phyloP scores from a whole-genome alignment of 495 filamentous ascomycete species.

The Trichoderma erinaceum region DNA sequence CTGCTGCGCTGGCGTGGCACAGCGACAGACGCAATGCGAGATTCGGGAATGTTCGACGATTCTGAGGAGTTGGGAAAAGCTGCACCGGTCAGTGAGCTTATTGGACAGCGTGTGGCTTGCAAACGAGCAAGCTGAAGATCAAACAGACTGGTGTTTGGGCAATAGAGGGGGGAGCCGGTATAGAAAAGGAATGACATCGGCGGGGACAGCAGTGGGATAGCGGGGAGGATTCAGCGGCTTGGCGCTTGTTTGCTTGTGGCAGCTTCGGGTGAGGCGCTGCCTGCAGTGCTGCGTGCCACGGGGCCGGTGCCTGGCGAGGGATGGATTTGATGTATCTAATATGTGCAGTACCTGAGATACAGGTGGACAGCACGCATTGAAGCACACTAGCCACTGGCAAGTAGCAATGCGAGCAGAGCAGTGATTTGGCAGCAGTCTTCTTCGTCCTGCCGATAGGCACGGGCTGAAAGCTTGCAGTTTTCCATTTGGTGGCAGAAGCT shows the following conservation, averaged over 20 bases:
- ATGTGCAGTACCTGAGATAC: no score
- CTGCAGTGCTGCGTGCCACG: not conserved
- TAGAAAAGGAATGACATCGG: slow-evolving; percentile 7
- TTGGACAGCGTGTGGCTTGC: not conserved
- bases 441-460: no score
- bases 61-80: not conserved
- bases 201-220: not conserved
- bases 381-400: no score
- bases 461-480: no score
- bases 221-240: not conserved
- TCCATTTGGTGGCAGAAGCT: no score
- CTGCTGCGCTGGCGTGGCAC: not conserved
- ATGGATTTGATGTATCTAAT: no score
- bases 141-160: not conserved
- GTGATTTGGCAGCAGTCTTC: no score
- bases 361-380: no score
- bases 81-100: slow-evolving; percentile 1
- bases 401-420: no score
- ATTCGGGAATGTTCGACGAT: not conserved
- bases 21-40: not conserved
- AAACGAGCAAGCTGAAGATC: not conserved
- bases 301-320: no score
- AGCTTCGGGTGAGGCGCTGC: not conserved
- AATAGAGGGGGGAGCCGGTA: not conserved
- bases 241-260: not conserved